Conservation (phyloP, 164 flowering plant species). For the Litsea cubeba region DNA sequence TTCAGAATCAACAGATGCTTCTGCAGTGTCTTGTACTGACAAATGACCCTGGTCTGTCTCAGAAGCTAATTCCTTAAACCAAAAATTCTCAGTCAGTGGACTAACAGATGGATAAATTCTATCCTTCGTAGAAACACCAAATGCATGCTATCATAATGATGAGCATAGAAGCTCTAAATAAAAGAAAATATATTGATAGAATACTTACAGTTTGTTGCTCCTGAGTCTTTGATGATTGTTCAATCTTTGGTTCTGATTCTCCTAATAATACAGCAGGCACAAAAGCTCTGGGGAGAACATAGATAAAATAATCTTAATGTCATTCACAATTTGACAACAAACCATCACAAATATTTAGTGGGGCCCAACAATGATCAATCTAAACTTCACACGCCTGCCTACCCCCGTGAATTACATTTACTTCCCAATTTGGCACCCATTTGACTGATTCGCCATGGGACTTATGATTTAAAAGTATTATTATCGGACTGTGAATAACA, state of each 20-base stretch:
- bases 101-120: slow-evolving; percentile 3
- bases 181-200: background rate
- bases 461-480: too few species aligned
- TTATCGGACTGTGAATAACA: too few species aligned
- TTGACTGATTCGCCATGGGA: too few species aligned
- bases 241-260: slow-evolving; percentile 78
- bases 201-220: slow-evolving; percentile 62
- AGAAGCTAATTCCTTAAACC: slow-evolving; percentile 48
- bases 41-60: slow-evolving; percentile 59
- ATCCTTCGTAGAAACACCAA: background rate
- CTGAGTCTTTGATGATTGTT: slow-evolving; percentile 62
- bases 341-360: background rate
- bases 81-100: slow-evolving; percentile 10
- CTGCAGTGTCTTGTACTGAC: slow-evolving; percentile 38
- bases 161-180: background rate
- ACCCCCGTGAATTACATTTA: too few species aligned
- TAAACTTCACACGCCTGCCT: background rate
- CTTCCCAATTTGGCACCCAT: too few species aligned
- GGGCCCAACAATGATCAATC: background rate
- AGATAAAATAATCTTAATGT: background rate
- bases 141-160: background rate
- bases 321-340: background rate
- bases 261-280: slow-evolving; percentile 97
- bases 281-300: slow-evolving; percentile 62
- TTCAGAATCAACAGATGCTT: slow-evolving; percentile 44